Evolutionary conservation across 257 asterid genomes (phyloP).

Genomic region (Gardenia jasminoides): DNA sequence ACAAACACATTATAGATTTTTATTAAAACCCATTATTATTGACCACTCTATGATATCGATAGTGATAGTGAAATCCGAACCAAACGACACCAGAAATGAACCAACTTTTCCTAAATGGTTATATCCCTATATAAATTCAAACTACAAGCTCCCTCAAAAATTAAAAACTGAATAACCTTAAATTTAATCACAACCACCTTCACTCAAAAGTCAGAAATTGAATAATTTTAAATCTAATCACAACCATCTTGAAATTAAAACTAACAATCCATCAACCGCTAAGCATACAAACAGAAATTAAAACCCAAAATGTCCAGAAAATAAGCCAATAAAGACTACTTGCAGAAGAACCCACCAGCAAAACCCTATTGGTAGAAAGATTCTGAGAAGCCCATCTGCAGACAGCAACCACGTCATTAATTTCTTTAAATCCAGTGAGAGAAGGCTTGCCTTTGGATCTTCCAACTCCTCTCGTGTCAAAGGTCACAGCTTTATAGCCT

Average conservation of each 20-base stretch:
- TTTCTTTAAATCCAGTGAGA: slow-evolving; percentile 44
- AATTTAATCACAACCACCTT: neutral
- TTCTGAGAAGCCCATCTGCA: slow-evolving; percentile 45
- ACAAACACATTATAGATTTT: too few species aligned
- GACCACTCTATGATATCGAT: too few species aligned
- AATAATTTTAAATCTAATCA: neutral
- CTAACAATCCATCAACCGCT: neutral
- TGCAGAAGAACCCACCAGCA: slow-evolving; percentile 60
- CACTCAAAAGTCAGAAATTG: neutral
- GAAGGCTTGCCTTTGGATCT: slow-evolving; percentile 46
- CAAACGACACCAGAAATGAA: too few species aligned
- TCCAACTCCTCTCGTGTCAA: slow-evolving; percentile 61
- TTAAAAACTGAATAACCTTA: neutral
- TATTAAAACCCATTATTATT: too few species aligned
- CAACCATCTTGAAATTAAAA: neutral
- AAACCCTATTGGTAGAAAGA: too few species aligned
- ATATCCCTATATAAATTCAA: neutral
- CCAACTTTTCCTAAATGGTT: neutral
- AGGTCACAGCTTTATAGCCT: slow-evolving; percentile 52
- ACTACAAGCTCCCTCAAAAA: neutral
- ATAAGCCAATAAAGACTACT: slow-evolving; percentile 26
- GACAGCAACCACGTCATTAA: slow-evolving; percentile 46
- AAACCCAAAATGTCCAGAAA: neutral
- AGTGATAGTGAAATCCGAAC: too few species aligned
- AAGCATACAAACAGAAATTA: neutral